Percentiles rank a stretch among this genome's conserved stretches.
Conservation (phyloP, 352 stramenopile species). For the Globisporangium splendens region DNA sequence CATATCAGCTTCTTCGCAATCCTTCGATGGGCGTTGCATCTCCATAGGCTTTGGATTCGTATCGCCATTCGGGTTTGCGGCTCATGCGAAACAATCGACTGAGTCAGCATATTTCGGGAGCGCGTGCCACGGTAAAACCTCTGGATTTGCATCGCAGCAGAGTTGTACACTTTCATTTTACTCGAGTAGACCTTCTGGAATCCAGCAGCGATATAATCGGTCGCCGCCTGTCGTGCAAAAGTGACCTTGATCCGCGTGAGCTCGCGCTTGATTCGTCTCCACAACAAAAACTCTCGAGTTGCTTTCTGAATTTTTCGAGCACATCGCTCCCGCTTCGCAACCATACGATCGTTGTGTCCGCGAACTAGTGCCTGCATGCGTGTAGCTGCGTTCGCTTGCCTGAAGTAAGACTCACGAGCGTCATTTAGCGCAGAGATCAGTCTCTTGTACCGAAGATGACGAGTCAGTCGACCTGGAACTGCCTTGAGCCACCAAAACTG, state of each 20-base stretch:
- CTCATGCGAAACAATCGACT: conserved; percentile 31
- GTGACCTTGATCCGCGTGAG: conserved; percentile 28
- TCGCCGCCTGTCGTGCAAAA: conserved; percentile 17
- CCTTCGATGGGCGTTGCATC: conserved; percentile 44
- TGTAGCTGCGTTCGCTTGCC: conserved; percentile 31
- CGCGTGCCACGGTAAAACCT: conserved; percentile 39
- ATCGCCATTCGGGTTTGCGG: conserved; percentile 47
- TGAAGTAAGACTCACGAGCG: conserved; percentile 18
- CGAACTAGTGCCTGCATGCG: conserved; percentile 51
- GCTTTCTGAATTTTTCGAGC: conserved; percentile 43
- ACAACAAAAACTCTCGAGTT: conserved; percentile 33
- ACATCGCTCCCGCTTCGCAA: conserved; percentile 35
- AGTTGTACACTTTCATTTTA: conserved; percentile 32
- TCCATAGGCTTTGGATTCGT: conserved; percentile 62
- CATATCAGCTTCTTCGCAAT: conserved; percentile 39
- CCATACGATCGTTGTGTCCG: conserved; percentile 33
- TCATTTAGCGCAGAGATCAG: conserved; percentile 7
- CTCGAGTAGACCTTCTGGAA: conserved; percentile 19
- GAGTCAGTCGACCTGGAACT: conserved; percentile 35
- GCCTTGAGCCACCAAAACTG: conserved; percentile 77
- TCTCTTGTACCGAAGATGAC: conserved; percentile 37
- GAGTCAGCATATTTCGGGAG: conserved; percentile 30
- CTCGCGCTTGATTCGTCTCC: conserved; percentile 35
- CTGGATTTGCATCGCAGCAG: conserved; percentile 55
- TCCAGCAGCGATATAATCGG: conserved; percentile 25